Conservation (phyloP, 371 early-diverging fungal species). For the Actinomortierella wolfii region DNA sequence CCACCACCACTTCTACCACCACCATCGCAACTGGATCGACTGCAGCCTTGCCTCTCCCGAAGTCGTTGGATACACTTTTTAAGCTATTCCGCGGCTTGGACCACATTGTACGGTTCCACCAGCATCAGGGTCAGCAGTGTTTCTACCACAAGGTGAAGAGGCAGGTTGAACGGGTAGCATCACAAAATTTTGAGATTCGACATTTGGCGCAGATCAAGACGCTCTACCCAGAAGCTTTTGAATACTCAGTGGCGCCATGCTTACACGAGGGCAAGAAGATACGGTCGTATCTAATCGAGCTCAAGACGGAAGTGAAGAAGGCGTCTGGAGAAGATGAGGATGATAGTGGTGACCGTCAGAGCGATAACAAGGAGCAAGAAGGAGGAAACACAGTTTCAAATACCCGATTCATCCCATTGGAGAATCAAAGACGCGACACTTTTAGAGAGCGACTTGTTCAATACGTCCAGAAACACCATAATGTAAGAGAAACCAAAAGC, state of each 20-base stretch:
- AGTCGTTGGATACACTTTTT: constrained; percentile 17
- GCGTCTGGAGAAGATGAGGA: constrained; percentile 2
- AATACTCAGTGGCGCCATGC: constrained; percentile 22
- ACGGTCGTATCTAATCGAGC: constrained; percentile 27
- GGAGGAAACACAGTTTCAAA: too few species aligned
- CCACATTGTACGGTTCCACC: constrained; percentile 10
- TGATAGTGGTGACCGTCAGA: too few species aligned
- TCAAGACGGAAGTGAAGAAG: constrained; percentile 12
- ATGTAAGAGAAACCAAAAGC: too few species aligned
- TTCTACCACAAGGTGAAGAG: constrained; percentile 34
- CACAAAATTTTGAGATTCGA: constrained; percentile 39
- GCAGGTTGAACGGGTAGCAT: constrained; percentile 29
- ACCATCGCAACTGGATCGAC: constrained; percentile 4
- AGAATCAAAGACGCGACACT: constrained; percentile 13
- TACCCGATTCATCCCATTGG: constrained; percentile 14
- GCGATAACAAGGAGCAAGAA: too few species aligned
- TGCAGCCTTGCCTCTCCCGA: constrained; percentile 19
- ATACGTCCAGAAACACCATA: too few species aligned
- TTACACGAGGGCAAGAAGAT: constrained; percentile 20
- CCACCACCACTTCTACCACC: too few species aligned
- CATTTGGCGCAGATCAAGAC: constrained; percentile 45
- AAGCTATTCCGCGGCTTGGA: constrained; percentile 32
- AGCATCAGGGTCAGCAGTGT: constrained; percentile 25
- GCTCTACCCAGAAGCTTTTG: constrained; percentile 34
- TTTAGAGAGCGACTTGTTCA: constrained; percentile 17